Conservation (phyloP, 768 basidiomycete genomes). For the Psilocybe sp. region DNA sequence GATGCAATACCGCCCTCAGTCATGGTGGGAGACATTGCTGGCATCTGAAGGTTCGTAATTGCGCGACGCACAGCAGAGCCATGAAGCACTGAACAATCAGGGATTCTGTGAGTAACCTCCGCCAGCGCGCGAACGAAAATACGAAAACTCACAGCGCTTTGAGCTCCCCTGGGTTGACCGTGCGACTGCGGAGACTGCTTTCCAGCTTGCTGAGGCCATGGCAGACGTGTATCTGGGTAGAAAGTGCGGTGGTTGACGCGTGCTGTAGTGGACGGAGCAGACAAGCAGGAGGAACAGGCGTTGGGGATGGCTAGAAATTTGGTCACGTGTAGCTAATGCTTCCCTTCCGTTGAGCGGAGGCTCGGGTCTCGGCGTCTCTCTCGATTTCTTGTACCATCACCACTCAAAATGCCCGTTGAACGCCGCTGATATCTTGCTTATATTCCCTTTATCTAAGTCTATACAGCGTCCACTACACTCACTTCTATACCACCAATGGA, state of each 20-base stretch:
- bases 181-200: no score
- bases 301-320: not conserved
- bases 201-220: not conserved
- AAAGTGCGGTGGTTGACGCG: no score
- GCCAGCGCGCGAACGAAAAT: not conserved
- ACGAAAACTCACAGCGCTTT: slow-evolving; percentile 16
- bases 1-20: slow-evolving; percentile 88
- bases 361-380: no score
- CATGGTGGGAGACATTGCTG: slow-evolving; percentile 97
- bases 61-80: slow-evolving; percentile 38
- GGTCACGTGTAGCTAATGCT: no score
- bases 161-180: not conserved
- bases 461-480: not conserved
- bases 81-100: slow-evolving; percentile 48
- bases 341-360: no score
- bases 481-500: slow-evolving; percentile 8
- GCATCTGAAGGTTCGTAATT: slow-evolving; percentile 82
- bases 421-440: not conserved
- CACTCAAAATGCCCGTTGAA: slow-evolving; percentile 1
- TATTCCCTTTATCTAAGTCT: not conserved
- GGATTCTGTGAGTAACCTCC: not conserved
- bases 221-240: no score
- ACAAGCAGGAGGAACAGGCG: no score
- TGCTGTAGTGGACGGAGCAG: no score
- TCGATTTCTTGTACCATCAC: not conserved